Conservation (phyloP, 805 yeast species). For the Saccharomycopsis malanga region DNA sequence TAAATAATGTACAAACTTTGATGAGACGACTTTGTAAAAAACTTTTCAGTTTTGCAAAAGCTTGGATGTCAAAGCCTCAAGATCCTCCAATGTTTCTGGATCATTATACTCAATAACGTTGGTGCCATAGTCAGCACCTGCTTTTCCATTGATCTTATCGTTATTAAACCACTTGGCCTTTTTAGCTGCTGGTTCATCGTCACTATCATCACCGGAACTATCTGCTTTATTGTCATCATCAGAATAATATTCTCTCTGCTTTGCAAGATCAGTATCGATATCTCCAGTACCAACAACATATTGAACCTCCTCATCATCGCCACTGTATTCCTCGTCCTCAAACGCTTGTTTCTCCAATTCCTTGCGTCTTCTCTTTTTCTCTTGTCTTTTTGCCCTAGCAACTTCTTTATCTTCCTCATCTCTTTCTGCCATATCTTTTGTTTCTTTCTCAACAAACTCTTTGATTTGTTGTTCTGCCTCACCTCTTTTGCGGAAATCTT, state of each 20-base stretch:
- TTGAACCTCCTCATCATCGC: slow-evolving; percentile 24
- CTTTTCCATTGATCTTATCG: slow-evolving; percentile 28
- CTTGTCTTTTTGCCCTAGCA: slow-evolving; percentile 72
- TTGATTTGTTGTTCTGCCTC: slow-evolving; percentile 63
- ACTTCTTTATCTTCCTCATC: slow-evolving; percentile 73
- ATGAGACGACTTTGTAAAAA: too few species aligned
- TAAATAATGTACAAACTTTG: too few species aligned
- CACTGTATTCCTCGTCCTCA: slow-evolving; percentile 29
- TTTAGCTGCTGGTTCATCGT: slow-evolving; percentile 15
- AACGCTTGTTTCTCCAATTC: slow-evolving; percentile 58
- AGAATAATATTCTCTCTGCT: slow-evolving; percentile 13
- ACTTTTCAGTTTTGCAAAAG: slow-evolving; percentile 28
- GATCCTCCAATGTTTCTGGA: slow-evolving; percentile 87
- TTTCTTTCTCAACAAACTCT: slow-evolving; percentile 59
- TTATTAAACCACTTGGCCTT: slow-evolving; percentile 29
- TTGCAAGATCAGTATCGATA: slow-evolving; percentile 18
- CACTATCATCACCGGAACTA: neutral
- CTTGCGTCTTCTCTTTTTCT: slow-evolving; percentile 82
- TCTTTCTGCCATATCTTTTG: slow-evolving; percentile 57
- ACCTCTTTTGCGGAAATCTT: slow-evolving; percentile 66
- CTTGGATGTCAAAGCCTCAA: slow-evolving; percentile 75
- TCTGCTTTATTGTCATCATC: slow-evolving; percentile 18
- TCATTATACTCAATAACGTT: slow-evolving; percentile 67
- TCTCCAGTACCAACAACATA: slow-evolving; percentile 22
- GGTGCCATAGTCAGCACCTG: slow-evolving; percentile 29